Evolutionary conservation across 495 filamentous ascomycete species (phyloP), one percentile per base, ranked within the genome.

Genomic region (Pyrenula aspistea): DNA sequence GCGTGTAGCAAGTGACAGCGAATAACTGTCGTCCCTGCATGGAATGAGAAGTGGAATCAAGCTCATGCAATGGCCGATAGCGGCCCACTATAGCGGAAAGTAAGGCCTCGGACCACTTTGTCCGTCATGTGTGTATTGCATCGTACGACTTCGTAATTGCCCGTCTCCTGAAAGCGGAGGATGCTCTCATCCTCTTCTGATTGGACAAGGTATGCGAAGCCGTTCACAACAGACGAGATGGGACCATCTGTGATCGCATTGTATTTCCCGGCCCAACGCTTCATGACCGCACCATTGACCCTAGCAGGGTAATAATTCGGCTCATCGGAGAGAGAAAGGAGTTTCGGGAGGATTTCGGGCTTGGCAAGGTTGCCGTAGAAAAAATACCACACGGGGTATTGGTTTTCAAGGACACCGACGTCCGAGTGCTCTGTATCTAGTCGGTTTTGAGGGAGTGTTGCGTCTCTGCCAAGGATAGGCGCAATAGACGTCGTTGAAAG

Each of bases 331-430:
- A 60, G 57, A 2, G 55, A 55, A 1, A 73, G 50, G 2, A 64
- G 55, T 10, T 59, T 54, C 2, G 49, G 54, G 2, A 74, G 62
- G 2, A 70, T 56, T 0, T 50, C 53, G 2, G 62, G 53, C 42
- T 68, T 61, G 0, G 61, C 64, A 2, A 73, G 62, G 3, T 60
- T 70, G 3, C 68, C 70, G 49, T 74, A 75, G 54, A 74, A 67
- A 59, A 74, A 74, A 53, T 71, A 73, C 68, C 64, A 73, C 0
- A 77, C 71, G 0, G 71, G 74, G 51, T 71, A 73, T 51, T 76
- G 53, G 25, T 72, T 57, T 50, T 72, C 68, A 3, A 53, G 42
- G 1, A 66, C 63, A 22, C 24, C 4, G 2, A 56, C 55, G 19
- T 2, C 25, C 22, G 50, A 53, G 55, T 25, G 51, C 4, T 42